These are phyloP conservation scores for Venturiaceae sp. DNA, from an alignment of 2,329 filamentous ascomycete species.

Conservation along the genomic window DNA sequence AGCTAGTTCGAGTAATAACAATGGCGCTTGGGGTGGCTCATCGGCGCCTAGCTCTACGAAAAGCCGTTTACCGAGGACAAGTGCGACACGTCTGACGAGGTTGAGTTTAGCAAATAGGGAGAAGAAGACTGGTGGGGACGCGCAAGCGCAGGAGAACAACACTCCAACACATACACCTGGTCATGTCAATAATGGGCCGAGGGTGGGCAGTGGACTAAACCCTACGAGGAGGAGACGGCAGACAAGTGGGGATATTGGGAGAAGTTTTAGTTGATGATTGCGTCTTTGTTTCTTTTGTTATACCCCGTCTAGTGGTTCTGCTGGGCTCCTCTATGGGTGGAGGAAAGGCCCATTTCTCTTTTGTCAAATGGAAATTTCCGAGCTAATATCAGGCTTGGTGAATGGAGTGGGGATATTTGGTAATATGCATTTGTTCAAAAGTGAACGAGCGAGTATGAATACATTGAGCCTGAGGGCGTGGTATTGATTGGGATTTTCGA, in stretches of 20 bases:
- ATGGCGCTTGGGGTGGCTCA: background rate
- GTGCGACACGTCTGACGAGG: slow-evolving; percentile 13
- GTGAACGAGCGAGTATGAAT: background rate
- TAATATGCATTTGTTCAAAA: background rate
- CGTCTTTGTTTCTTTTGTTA: background rate
- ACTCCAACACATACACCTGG: slow-evolving; percentile 18
- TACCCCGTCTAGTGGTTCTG: background rate
- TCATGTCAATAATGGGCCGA: slow-evolving; percentile 8
- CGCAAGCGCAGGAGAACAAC: slow-evolving; percentile 10
- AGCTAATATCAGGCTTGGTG: no score
- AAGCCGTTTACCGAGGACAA: slow-evolving; percentile 14
- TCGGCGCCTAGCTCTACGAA: slow-evolving; percentile 11
- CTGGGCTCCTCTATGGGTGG: background rate
- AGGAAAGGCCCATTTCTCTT: background rate
- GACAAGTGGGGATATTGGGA: slow-evolving; percentile 1
- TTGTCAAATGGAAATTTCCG: no score
- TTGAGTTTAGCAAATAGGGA: slow-evolving; percentile 14
- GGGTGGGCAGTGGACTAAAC: slow-evolving; percentile 2
- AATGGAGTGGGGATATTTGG: background rate
- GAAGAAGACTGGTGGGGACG: slow-evolving; percentile 6
- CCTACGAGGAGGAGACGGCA: slow-evolving; percentile 3
- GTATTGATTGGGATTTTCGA: background rate
- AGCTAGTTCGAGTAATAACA: background rate
- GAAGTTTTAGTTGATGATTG: background rate
- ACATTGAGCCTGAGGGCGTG: background rate